Evolutionary conservation across 2,329 filamentous ascomycete genomes (phyloP).

Genomic region (Cercospora sp.): DNA sequence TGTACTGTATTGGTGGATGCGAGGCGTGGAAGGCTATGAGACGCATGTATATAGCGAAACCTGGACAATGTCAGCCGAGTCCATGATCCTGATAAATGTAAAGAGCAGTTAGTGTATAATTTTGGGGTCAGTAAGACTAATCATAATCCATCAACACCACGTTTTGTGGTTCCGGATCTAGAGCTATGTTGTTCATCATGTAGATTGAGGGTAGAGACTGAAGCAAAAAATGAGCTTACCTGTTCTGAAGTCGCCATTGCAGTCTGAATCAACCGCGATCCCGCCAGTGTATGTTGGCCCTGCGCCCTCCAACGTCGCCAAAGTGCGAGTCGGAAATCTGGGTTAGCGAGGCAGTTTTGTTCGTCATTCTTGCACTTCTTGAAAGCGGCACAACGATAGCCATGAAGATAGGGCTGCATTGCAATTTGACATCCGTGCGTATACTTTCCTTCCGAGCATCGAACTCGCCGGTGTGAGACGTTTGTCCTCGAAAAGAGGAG

Average conservation of each 20-base stretch:
- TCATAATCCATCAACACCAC: constrained; percentile 19
- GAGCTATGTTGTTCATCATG: constrained; percentile 16
- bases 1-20: too few relatives aligned
- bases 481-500: not conserved
- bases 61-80: constrained; percentile 1
- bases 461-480: not conserved
- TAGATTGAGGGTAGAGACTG: not conserved
- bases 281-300: not conserved
- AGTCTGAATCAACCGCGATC: not conserved
- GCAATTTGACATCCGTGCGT: constrained; percentile 21
- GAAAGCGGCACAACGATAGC: constrained; percentile 20
- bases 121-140: constrained; percentile 12
- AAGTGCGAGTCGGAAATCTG: constrained; percentile 5
- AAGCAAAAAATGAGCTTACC: not conserved
- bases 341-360: constrained; percentile 12
- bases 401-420: constrained; percentile 18
- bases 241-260: not conserved
- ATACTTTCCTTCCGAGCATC: not conserved
- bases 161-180: constrained; percentile 15
- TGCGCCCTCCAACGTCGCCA: constrained; percentile 13
- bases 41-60: not conserved
- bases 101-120: not conserved
- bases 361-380: constrained; percentile 17
- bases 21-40: not conserved
- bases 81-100: not conserved